Base-by-base conservation (phyloP, 495 filamentous ascomycete genomes). In the Talaromyces trachyspermus region DNA sequence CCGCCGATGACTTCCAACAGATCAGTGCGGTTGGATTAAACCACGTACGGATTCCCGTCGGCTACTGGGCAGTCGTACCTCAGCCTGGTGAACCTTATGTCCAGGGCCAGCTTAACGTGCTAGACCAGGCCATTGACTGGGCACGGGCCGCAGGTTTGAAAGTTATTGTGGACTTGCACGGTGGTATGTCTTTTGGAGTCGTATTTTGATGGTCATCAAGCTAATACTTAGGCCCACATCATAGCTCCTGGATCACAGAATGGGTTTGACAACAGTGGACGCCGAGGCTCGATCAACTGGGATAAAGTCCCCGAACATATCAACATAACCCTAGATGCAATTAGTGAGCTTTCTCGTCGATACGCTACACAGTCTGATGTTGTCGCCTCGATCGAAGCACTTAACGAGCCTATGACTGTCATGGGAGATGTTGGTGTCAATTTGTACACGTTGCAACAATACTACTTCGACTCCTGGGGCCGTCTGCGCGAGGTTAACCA, bases 191-290 rank as follows among this genome's bases (percentile, higher is more conserved):
- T 41, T 10, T 30, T 26, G 3, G 9, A 5, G 7, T 39, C 38
- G n/a, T 15, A 11, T 29, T 5, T 39, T 32, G 2, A 11, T n/a
- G 5, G 15, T 9, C 36, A 7, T n/a, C 2, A 11, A 22, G 38
- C 17, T 15, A 30, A 40, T 3, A 15, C 18, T 20, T 35, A 69
- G 38, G 60, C 61, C 43, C 60, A 62, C 2, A 32, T 19, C 47
- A 25, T 49, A 76, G 84, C 78, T 15, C 86, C 86, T 17, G 85
- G 83, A 8, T 85, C 79, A 19, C 86, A 91, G 58, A 91, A 91
- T 53, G 86, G 86, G 14, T 89, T 88, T 60, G 88, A 88, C 59
- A 88, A 89, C 61, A 79, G 72, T 36, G 86, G 85, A 7, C 68
- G 70, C 44, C 75, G 75, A 50, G 86, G 83, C n/a, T 47, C 65